Evolutionary conservation across 148 eudicot species (phyloP).

Genomic region (Rhododendron ovatum): DNA sequence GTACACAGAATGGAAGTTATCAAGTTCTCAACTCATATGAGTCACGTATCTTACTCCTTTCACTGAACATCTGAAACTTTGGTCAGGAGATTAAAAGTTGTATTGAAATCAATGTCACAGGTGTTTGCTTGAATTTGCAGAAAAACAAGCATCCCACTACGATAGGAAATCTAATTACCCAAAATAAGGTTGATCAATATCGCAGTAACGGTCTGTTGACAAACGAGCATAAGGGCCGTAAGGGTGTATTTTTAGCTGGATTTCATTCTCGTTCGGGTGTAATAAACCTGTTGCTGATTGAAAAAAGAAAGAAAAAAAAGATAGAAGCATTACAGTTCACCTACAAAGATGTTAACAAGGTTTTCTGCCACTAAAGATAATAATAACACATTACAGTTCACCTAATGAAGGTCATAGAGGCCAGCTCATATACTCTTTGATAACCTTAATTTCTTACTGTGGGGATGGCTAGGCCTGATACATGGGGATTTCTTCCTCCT

Average conservation of each 20-base stretch:
- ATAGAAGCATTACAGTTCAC: neutral
- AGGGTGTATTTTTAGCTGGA: no score
- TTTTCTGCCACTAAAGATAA: neutral
- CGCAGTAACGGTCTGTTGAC: neutral
- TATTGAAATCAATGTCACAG: neutral
- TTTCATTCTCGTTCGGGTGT: no score
- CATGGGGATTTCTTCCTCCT: neutral
- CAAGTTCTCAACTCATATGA: no score
- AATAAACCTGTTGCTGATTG: no score
- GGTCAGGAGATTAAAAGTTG: neutral
- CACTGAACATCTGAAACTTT: neutral
- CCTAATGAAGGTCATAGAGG: neutral
- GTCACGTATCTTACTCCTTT: neutral
- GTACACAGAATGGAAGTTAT: neutral
- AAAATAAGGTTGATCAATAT: neutral
- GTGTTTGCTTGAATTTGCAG: neutral
- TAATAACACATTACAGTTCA: neutral
- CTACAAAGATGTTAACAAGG: neutral
- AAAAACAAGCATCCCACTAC: neutral
- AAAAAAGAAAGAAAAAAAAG: neutral
- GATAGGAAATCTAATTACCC: neutral
- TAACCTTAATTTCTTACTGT: neutral
- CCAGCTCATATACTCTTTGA: neutral
- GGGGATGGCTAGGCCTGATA: neutral
- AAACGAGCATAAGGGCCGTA: neutral